These are phyloP conservation scores for Pichia sp. DNA, from an alignment of 1,139 yeast genomes.

Conservation along the genomic window DNA sequence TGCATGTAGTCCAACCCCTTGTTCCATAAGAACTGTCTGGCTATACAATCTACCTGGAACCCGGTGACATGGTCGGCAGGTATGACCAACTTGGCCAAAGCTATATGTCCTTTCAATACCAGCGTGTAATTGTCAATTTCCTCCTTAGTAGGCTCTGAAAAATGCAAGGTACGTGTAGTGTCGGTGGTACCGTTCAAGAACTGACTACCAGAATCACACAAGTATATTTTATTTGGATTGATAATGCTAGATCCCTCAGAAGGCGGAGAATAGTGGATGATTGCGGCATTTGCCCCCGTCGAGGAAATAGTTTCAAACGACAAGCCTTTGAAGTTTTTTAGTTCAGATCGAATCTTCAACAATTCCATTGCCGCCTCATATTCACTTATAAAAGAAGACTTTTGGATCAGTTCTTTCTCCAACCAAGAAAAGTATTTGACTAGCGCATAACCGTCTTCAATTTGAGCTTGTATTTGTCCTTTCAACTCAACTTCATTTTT, in stretches of 20 bases:
- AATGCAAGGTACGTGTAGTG: conserved; percentile 88
- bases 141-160: conserved; percentile 61
- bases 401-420: conserved; percentile 54
- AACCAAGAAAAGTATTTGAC: conserved; percentile 83
- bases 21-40: conserved; percentile 86
- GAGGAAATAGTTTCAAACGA: conserved; percentile 93
- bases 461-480: conserved; percentile 76
- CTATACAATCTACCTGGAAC: conserved; percentile 73
- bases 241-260: conserved; percentile 58
- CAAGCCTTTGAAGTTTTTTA: conserved; percentile 67
- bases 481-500: conserved; percentile 70
- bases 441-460: conserved; percentile 83
- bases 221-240: conserved; percentile 71
- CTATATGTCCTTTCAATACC: conserved; percentile 88
- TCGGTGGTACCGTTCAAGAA: conserved; percentile 95
- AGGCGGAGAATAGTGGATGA: conserved; percentile 84
- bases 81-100: conserved; percentile 70
- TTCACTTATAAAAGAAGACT: conserved; percentile 67
- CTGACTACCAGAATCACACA: conserved; percentile 93
- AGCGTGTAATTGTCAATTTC: conserved; percentile 76
- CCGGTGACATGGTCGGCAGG: conserved; percentile 83
- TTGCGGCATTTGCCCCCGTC: conserved; percentile 88
- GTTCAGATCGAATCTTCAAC: conserved; percentile 56
- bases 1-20: conserved; percentile 88
- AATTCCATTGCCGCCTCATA: conserved; percentile 70